A percentile compares a stretch with the other conserved stretches of the same genome.
phyloP scores from a whole-genome alignment of 495 filamentous ascomycete genomes.

The Gamarada debralockiae region DNA sequence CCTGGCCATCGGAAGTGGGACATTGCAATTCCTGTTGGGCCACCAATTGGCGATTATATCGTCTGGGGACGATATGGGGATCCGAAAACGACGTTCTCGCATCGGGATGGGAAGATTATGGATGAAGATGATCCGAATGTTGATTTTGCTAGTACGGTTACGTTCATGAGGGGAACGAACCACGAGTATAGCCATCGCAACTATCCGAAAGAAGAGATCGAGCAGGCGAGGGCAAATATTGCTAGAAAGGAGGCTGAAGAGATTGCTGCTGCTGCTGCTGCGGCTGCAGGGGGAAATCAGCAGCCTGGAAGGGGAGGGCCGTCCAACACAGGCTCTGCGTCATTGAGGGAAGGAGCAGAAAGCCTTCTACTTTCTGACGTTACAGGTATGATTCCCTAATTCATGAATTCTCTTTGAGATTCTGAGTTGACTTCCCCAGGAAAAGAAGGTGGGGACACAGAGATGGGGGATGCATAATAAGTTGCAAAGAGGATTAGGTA shows the following conservation, averaged over 20 bases:
- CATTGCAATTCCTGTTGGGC: neutral
- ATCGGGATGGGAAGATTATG: constrained; percentile 9
- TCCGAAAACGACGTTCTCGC: constrained; percentile 15
- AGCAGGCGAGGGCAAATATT: neutral
- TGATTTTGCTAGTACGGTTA: neutral
- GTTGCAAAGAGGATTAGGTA: no score
- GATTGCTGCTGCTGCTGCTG: no score
- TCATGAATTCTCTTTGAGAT: no score
- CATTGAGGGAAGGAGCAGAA: no score
- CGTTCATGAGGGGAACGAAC: neutral
- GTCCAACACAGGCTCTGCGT: no score
- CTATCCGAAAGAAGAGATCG: neutral
- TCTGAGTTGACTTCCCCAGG: no score
- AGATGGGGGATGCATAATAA: no score
- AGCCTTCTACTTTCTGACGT: no score
- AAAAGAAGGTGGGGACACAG: no score
- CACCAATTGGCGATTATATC: neutral
- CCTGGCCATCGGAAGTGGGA: constrained; percentile 33
- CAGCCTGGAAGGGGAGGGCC: no score
- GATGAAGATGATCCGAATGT: constrained; percentile 8
- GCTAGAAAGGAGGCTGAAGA: neutral
- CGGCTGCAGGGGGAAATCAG: no score
- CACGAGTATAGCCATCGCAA: neutral
- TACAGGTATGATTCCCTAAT: no score
- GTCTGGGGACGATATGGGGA: constrained; percentile 4